Evolutionary conservation across 371 early-diverging fungal genomes (phyloP).

Genomic region (Amoeboaphelidium protococcarum): DNA sequence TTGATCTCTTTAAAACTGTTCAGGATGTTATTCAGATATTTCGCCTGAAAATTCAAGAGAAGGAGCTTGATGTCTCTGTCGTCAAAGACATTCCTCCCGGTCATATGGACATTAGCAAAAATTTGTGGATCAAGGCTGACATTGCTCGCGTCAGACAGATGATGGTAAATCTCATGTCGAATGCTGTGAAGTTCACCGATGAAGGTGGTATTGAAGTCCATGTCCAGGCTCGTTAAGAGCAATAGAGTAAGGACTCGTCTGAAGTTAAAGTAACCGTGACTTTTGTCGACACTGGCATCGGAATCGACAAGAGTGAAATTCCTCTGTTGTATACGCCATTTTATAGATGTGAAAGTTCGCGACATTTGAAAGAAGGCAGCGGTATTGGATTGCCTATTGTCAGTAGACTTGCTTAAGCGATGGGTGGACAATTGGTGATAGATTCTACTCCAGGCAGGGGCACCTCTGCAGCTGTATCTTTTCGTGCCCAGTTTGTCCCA

Average conservation of each 20-base stretch:
- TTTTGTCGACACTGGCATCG: background rate
- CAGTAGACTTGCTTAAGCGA: background rate
- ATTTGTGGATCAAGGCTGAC: slow-evolving; percentile 2
- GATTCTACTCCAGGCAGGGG: slow-evolving; percentile 1
- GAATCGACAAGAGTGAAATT: background rate
- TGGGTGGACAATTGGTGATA: slow-evolving; percentile 1
- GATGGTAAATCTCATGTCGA: slow-evolving; percentile 4
- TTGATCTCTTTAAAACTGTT: slow-evolving; percentile 1
- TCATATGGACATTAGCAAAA: background rate
- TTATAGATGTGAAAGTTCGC: slow-evolving; percentile 3
- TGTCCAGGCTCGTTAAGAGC: background rate
- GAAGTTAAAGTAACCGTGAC: background rate
- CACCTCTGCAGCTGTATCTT: background rate
- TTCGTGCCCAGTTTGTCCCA: background rate
- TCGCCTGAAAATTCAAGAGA: slow-evolving; percentile 3
- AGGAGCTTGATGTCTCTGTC: too few species aligned
- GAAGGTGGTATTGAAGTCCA: slow-evolving; percentile 1
- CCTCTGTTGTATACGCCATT: background rate
- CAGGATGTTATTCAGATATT: slow-evolving; percentile 4
- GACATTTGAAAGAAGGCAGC: background rate
- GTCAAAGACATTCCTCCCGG: background rate
- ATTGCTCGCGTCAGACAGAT: slow-evolving; percentile 3
- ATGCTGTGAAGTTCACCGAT: slow-evolving; percentile 5
- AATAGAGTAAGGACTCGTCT: background rate
- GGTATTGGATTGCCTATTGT: background rate